These are phyloP conservation scores for Sordaria brevicollis DNA, from an alignment of 495 filamentous ascomycete genomes.

Conservation along the genomic window DNA sequence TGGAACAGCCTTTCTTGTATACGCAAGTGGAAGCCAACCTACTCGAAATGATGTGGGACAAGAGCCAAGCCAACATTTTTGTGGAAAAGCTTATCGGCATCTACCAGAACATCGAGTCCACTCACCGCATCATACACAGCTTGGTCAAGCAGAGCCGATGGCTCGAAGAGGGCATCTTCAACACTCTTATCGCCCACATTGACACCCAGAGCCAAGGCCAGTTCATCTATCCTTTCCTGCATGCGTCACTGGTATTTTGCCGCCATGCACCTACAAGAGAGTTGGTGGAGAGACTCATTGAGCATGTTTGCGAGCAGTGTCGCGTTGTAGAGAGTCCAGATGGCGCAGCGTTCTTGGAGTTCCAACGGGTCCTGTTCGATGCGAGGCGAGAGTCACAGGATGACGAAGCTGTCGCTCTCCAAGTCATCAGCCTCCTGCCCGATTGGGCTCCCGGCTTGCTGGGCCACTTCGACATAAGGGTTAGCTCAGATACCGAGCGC, in stretches of 20 bases:
- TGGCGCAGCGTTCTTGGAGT: conserved; percentile 32
- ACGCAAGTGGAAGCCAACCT: conserved; percentile 30
- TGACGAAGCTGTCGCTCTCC: conserved; percentile 1
- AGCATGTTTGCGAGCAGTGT: conserved; percentile 27
- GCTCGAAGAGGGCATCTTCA: conserved; percentile 25
- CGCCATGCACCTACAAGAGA: conserved; percentile 14
- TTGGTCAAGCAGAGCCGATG: conserved; percentile 25
- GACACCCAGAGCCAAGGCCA: conserved; percentile 22
- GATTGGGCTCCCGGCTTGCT: conserved; percentile 61
- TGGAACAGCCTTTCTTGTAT: conserved; percentile 22
- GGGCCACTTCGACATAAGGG: conserved; percentile 45
- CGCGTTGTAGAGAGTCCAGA: conserved; percentile 27
- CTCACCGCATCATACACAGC: conserved; percentile 32
- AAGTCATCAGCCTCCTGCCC: conserved; percentile 29
- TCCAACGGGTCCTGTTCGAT: conserved; percentile 27
- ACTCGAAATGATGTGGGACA: conserved; percentile 31
- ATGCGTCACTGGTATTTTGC: conserved; percentile 24
- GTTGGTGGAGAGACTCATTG: conserved; percentile 22
- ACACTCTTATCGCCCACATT: conserved; percentile 24
- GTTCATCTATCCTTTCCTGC: conserved; percentile 27
- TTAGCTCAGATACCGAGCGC: conserved; percentile 44
- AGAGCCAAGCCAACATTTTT: conserved; percentile 30
- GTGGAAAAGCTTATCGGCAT: conserved; percentile 40
- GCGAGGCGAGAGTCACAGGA: conserved; percentile 5
- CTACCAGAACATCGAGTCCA: conserved; percentile 35